Base-by-base conservation (phyloP, 2,329 filamentous ascomycete species). In the Colletotrichum cordylinicola region DNA sequence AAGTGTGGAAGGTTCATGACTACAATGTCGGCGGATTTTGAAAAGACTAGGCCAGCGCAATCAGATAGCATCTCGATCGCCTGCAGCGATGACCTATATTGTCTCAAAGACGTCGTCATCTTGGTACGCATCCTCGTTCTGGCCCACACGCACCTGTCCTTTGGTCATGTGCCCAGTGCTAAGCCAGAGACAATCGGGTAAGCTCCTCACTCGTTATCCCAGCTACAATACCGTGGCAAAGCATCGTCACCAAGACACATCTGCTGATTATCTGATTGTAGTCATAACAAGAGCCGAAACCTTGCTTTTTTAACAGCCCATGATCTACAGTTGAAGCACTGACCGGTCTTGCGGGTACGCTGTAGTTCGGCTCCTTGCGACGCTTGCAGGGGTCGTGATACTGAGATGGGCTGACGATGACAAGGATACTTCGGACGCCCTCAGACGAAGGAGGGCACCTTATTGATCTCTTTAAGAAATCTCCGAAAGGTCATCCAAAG, bases 331-430 rank as follows among this genome's bases (percentile, higher is more conserved):
- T 21, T 27, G 21, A 65, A 24, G 61, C 35, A 43, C 15, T 52
- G 64, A 33, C 27, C 27, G 31, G 27, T 4, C 56, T 60, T 18
- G 56, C 27, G n/a, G 27, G 27, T 60, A 13, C 29, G n/a, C 27
- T 33, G 9, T 33, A 33, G 27, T 33, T 60, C 31, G 56, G 29
- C 35, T 58, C 21, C 48, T n/a, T 58, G 35, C 15, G 55, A 55
- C 24, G 52, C 16, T 48, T 24, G 56, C 55, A 43, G 73, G 43
- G 60, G 70, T 35, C 31, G 43, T 66, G 65, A 37, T 56, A 66
- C 58, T 24, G 48, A 60, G 67, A 74, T 66, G 67, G 72, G 60
- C 29, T 56, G 67, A 74, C 70, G 31, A 52, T 66, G 48, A 21
- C 60, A 71, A 8, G 21, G 67, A 61, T 37, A 6, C 35, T 13